phyloP scores from a whole-genome alignment of 352 stramenopile genomes.

The Lagenidium giganteum region DNA sequence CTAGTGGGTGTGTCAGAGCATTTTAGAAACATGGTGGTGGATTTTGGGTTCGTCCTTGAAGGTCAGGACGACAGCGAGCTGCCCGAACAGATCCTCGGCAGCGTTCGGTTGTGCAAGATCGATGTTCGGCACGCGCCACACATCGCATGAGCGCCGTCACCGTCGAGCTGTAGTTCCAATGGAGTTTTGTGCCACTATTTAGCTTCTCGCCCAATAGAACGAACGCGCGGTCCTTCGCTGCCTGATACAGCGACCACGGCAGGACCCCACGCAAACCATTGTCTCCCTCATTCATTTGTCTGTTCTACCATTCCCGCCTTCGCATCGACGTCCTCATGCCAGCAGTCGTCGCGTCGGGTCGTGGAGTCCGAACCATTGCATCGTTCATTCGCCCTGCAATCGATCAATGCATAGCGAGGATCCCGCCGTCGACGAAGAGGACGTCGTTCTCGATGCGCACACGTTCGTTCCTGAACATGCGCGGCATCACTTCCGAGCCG shows the following conservation, averaged over 20 bases:
- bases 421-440: neutral
- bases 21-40: constrained; percentile 76
- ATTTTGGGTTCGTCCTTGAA: constrained; percentile 82
- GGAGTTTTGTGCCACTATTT: too few species aligned
- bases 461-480: constrained; percentile 34
- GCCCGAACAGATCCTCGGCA: constrained; percentile 70
- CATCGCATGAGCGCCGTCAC: constrained; percentile 36
- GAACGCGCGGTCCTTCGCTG: too few species aligned
- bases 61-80: constrained; percentile 73
- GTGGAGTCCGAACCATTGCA: too few species aligned
- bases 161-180: too few species aligned
- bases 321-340: too few species aligned
- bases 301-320: too few species aligned
- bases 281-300: too few species aligned
- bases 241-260: too few species aligned
- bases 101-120: constrained; percentile 74
- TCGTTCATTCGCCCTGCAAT: too few species aligned
- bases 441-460: constrained; percentile 19
- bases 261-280: too few species aligned
- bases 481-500: constrained; percentile 44
- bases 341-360: too few species aligned
- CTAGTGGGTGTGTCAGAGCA: constrained; percentile 68
- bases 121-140: constrained; percentile 44
- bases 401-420: neutral
- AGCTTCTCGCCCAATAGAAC: too few species aligned